Evolutionary conservation across 1,139 yeast genomes (phyloP).

Genomic region (Debaryomyces subglobosus): DNA sequence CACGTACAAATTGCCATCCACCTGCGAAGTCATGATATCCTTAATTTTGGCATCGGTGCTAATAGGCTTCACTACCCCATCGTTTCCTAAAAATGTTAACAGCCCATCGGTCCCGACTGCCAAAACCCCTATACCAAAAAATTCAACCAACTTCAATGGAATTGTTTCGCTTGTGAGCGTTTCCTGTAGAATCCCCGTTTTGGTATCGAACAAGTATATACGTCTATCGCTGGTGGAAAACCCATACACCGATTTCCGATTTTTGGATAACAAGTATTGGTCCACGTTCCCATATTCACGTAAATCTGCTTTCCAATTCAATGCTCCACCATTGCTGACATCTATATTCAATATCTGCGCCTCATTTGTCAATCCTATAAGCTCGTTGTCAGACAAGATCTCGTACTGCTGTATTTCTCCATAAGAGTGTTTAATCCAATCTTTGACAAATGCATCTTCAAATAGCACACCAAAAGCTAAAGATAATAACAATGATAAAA

Average conservation of each 20-base stretch:
- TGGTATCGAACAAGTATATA: constrained; percentile 21
- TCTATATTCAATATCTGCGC: constrained; percentile 31
- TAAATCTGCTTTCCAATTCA: constrained; percentile 25
- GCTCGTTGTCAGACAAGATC: constrained; percentile 20
- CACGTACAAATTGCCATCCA: constrained; percentile 19
- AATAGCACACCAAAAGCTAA: constrained; percentile 27
- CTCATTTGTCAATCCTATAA: constrained; percentile 31
- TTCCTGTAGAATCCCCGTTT: constrained; percentile 22
- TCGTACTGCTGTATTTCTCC: constrained; percentile 18
- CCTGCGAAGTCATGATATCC: constrained; percentile 7
- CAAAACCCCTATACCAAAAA: constrained; percentile 23
- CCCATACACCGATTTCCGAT: constrained; percentile 18
- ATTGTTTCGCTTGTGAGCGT: constrained; percentile 16
- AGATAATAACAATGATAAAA: constrained; percentile 7
- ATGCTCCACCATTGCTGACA: constrained; percentile 12
- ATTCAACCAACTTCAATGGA: constrained; percentile 17
- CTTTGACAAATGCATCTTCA: constrained; percentile 44
- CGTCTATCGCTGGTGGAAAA: constrained; percentile 14
- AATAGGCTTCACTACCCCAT: constrained; percentile 3
- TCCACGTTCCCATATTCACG: constrained; percentile 13
- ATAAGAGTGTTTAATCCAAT: constrained; percentile 30
- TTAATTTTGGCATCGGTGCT: neutral
- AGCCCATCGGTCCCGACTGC: constrained; percentile 20
- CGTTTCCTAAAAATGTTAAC: constrained; percentile 12
- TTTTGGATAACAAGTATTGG: constrained; percentile 13